Conservation (phyloP, 2,329 filamentous ascomycete genomes). For the Colletotrichum sp. region DNA sequence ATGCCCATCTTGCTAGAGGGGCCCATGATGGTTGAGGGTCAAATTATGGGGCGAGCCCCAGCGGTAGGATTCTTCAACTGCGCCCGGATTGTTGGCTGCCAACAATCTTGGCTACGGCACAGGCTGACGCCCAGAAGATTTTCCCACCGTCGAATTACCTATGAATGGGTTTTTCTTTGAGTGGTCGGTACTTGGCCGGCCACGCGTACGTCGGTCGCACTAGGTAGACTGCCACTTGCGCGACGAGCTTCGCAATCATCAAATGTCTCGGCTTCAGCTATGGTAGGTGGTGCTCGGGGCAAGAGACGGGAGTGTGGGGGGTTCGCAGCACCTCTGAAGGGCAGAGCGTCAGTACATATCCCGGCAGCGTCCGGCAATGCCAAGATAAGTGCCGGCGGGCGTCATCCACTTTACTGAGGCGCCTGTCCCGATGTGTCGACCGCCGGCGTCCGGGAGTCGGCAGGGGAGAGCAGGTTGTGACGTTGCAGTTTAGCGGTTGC, state of each 20-base stretch:
- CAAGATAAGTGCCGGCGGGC: background rate
- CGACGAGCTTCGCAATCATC: background rate
- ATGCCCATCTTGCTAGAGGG: background rate
- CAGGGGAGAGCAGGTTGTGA: background rate
- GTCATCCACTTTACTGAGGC: background rate
- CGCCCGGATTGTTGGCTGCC: background rate
- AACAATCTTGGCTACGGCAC: background rate
- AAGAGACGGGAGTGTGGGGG: background rate
- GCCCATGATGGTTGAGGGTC: background rate
- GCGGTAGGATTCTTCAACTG: background rate
- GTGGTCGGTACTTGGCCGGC: background rate
- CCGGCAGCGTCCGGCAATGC: background rate
- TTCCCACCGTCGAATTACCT: background rate
- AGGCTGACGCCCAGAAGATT: background rate
- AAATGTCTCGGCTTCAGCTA: background rate
- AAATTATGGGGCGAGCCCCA: background rate
- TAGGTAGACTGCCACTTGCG: background rate
- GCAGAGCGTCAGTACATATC: background rate
- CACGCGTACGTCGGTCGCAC: background rate
- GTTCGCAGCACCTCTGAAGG: background rate
- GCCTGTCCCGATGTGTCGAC: background rate
- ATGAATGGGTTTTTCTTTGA: background rate
- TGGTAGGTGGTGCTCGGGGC: background rate
- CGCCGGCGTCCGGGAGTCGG: background rate
- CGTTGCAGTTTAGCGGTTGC: background rate